These are phyloP conservation scores for Saccharomyces hybrid DNA, from an alignment of 1,139 yeast genomes.

Conservation along the genomic window DNA sequence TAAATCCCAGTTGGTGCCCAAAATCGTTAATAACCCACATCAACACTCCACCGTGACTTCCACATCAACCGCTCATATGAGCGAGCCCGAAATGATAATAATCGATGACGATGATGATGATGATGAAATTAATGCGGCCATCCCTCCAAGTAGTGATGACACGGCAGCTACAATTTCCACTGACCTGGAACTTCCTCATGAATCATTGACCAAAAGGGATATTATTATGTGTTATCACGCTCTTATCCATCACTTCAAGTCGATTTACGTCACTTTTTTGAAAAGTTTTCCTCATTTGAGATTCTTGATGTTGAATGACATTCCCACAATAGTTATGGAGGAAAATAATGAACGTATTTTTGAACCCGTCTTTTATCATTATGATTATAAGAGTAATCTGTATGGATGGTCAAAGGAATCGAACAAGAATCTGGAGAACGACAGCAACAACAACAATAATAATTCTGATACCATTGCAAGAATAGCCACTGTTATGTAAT, in stretches of 20 bases:
- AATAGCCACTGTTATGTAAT: slow-evolving; percentile 16
- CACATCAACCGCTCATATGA: neutral
- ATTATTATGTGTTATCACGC: slow-evolving; percentile 33
- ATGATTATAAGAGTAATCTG: slow-evolving; percentile 29
- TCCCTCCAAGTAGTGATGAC: slow-evolving; percentile 1
- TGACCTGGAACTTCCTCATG: slow-evolving; percentile 22
- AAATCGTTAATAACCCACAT: neutral
- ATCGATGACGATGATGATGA: slow-evolving; percentile 3
- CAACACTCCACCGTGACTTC: neutral
- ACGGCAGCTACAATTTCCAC: neutral
- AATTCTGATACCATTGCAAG: slow-evolving; percentile 16
- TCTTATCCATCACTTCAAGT: slow-evolving; percentile 34
- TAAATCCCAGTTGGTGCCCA: slow-evolving; percentile 18
- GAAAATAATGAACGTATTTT: slow-evolving; percentile 25
- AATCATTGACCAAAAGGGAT: slow-evolving; percentile 30
- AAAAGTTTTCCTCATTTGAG: slow-evolving; percentile 31
- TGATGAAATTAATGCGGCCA: slow-evolving; percentile 1
- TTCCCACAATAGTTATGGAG: slow-evolving; percentile 33
- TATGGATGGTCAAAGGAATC: slow-evolving; percentile 24
- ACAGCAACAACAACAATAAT: slow-evolving; percentile 6
- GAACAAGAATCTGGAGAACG: slow-evolving; percentile 3
- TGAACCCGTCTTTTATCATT: slow-evolving; percentile 33
- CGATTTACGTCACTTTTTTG: slow-evolving; percentile 33
- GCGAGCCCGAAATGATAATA: neutral
- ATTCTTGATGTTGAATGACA: slow-evolving; percentile 36